Conservation (phyloP, 768 basidiomycete genomes). For the Auricularia cornea region DNA sequence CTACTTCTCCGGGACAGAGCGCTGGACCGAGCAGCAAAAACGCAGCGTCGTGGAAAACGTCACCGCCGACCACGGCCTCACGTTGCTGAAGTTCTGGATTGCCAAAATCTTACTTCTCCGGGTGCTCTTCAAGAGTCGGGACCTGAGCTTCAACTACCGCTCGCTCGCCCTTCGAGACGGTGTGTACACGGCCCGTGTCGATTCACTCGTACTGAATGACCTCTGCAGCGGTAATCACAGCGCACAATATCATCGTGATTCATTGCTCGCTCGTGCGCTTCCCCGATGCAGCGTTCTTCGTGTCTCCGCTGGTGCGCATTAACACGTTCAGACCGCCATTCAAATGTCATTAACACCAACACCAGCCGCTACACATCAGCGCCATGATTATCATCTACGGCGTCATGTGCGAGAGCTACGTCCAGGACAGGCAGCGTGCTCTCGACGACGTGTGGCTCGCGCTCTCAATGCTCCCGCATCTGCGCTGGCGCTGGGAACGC, state of each 20-base stretch:
- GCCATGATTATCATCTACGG: constrained; percentile 89
- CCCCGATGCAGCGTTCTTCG: constrained; percentile 83
- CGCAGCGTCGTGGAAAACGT: constrained; percentile 62
- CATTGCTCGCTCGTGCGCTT: constrained; percentile 78
- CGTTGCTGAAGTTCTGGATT: constrained; percentile 76
- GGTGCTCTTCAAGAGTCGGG: constrained; percentile 71
- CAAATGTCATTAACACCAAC: not conserved
- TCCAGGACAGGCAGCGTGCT: constrained; percentile 53
- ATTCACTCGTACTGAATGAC: not conserved
- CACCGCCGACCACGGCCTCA: constrained; percentile 73
- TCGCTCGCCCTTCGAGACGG: constrained; percentile 72
- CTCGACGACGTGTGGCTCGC: constrained; percentile 82
- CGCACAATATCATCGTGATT: constrained; percentile 79
- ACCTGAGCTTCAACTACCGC: constrained; percentile 54
- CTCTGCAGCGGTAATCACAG: constrained; percentile 63
- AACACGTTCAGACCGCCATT: not conserved
- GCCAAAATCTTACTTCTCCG: constrained; percentile 68
- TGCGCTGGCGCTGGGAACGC: constrained; percentile 89
- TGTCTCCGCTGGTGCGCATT: constrained; percentile 52
- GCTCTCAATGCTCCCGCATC: constrained; percentile 78
- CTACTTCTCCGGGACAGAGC: constrained; percentile 73
- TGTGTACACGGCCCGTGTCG: constrained; percentile 15
- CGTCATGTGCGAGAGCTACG: constrained; percentile 70
- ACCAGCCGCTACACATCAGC: constrained; percentile 66
- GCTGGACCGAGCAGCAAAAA: constrained; percentile 60